Evolutionary conservation across 192 early-diverging fungal genomes (phyloP), one percentile per base, ranked within the genome.

Genomic region (Rhizoclosmatium globosum): DNA sequence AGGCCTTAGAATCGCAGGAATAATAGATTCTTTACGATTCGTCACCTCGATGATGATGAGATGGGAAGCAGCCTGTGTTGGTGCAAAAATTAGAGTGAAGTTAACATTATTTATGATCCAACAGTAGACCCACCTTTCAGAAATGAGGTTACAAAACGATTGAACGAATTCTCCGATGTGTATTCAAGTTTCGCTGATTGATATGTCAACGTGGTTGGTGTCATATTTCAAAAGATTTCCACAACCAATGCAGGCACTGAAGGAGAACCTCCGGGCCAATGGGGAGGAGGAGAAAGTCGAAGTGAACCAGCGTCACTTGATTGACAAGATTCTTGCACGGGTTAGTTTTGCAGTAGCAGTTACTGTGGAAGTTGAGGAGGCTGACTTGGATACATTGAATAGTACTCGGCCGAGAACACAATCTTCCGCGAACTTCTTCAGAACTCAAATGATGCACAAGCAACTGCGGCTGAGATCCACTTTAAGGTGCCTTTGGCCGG

Each of bases 251-350:
- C 47, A 77, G 56, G 44, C 3, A 1, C 62, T 84, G 61, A 87
- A 86, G 64, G 77, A 77, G 31, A 71, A 53, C 2, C 76, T 88
- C 4, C 45, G 79, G 13, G 60, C 76, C 23, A 53, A 48, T 17
- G 61, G 68, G 46, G 67, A 68, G 6, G 92, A 95, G 79, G 94
- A 95, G 79, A 88, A 79, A 73, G 85, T 89, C 47, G 79, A 88
- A 86, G 95, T 96, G 1, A 97, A 97, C 84, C 94, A 96, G 81
- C 85, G 95, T 19, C 93, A 94, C 84, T 85, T 97, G 31, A 95
- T 97, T 77, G 95, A 97, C 81, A 97, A 97, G 86, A 95, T 95
- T 50, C 85, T 96, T 4, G 94, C 94, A 15, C 83, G 91, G 78
- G 74, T 76, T 31, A 43, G 74, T 45, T n/a, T 44, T 17, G 6